Base-by-base conservation (phyloP, 129 eudicot species). In the carrot (Daucus carota) region DNA sequence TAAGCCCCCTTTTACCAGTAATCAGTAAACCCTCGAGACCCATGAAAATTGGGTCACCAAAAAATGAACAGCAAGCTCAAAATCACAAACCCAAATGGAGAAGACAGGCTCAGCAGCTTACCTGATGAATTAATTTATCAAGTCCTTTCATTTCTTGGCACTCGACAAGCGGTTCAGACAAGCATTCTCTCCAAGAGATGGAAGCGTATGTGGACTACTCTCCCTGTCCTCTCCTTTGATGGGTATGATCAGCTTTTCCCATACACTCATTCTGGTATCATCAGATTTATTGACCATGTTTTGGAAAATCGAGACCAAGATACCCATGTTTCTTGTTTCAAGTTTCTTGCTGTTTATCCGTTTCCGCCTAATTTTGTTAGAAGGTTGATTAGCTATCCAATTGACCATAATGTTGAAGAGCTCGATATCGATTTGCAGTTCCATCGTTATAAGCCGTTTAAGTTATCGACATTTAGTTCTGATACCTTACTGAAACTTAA, bases 21-120 rank as follows among this genome's bases (percentile, higher is more conserved):
- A 40, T 4, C 43, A 5, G 5, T 6, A 3, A 40, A 40, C 43
- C 4, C 43, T 40, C 6, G 7, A 40, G 8, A 40, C 43, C 43
- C 43, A 4, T 36, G 40, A 36, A 40, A 40, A 40, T 54, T 54
- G 15, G 0, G 10, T 2, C 3, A 9, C 8, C 31, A n/a, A 62
- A 62, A 31, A 31, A 62, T 62, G 75, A 72, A 29, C 12, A 72
- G 13, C 59, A 44, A 72, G 28, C 0, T n/a, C 28, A 18, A 22
- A 13, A 32, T 3, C 13, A 12, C 57, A 40, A 26, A 3, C 31
- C 18, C 12, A 9, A 42, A 32, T 3, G 36, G 67, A 46, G 26
- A 46, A 45, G 80, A 77, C 41, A 77, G 48, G 14, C 26, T 78
- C 16, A 78, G 81, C 68, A 48, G 38, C 34, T 38, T 78, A 38